These are phyloP conservation scores for Chamaenerion angustifolium DNA, from an alignment of 345 rosid genomes.

Conservation along the genomic window DNA sequence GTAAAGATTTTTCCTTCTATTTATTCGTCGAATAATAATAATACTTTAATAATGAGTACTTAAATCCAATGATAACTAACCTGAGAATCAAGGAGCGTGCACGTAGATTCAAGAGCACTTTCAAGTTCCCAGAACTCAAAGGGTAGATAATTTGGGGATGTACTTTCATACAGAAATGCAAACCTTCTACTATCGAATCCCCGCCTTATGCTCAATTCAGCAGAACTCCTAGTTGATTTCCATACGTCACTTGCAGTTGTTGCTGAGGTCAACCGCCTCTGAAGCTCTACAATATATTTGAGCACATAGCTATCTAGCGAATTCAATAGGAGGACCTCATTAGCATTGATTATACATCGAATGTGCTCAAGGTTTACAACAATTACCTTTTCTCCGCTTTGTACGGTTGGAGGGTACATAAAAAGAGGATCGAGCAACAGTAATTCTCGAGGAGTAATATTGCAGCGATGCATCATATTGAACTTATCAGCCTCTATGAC, in stretches of 20 bases:
- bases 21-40: too few relatives aligned
- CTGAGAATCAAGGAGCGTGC: constrained; percentile 97
- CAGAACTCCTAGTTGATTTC: constrained; percentile 57
- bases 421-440: too few relatives aligned
- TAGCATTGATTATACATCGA: constrained; percentile 88
- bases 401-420: too few relatives aligned
- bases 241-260: constrained; percentile 60
- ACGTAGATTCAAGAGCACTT: constrained; percentile 89
- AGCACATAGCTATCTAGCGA: constrained; percentile 93
- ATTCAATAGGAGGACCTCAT: constrained; percentile 87
- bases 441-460: too few relatives aligned
- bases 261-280: constrained; percentile 48
- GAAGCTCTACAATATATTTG: constrained; percentile 93
- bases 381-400: constrained; percentile 99
- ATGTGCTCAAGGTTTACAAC: constrained; percentile 99
- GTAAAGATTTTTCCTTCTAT: too few relatives aligned
- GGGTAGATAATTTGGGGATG: constrained; percentile 91
- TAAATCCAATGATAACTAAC: too few relatives aligned
- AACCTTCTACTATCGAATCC: constrained; percentile 54
- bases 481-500: constrained; percentile 89
- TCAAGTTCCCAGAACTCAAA: constrained; percentile 96
- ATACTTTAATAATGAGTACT: too few relatives aligned
- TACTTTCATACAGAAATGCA: constrained; percentile 42
- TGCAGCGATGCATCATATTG: too few relatives aligned
- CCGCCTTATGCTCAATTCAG: constrained; percentile 39